Conservation (phyloP, 768 basidiomycete genomes). For the Russula vinacea region DNA sequence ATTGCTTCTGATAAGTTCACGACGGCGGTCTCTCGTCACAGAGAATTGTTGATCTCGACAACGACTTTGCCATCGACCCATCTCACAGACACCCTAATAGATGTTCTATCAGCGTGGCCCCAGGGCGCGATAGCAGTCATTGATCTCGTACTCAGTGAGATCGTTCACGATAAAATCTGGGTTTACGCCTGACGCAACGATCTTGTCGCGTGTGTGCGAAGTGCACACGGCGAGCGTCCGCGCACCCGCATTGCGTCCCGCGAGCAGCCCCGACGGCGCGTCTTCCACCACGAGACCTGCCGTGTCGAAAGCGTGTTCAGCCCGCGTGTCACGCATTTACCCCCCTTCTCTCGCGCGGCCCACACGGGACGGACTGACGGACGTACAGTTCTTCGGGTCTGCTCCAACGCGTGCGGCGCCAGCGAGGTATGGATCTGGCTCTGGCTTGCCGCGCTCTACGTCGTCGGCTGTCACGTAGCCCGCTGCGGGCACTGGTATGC, state of each 20-base stretch:
- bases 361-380: background rate
- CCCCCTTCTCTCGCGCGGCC: background rate
- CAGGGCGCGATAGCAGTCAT: background rate
- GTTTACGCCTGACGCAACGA: constrained; percentile 51
- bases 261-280: constrained; percentile 75
- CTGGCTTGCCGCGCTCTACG: constrained; percentile 74
- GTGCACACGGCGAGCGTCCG: constrained; percentile 81
- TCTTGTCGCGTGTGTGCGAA: constrained; percentile 56
- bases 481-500: constrained; percentile 53
- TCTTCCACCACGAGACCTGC: constrained; percentile 86
- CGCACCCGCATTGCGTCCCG: constrained; percentile 74
- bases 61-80: constrained; percentile 48
- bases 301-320: constrained; percentile 10
- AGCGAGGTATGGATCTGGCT: constrained; percentile 81
- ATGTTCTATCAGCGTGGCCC: constrained; percentile 5
- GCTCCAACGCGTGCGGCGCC: constrained; percentile 63
- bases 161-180: constrained; percentile 69
- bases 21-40: constrained; percentile 18
- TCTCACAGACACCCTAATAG: constrained; percentile 44
- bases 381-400: constrained; percentile 55
- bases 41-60: constrained; percentile 43
- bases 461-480: constrained; percentile 74
- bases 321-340: background rate
- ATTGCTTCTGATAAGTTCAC: background rate
- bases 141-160: constrained; percentile 54